Conservation (phyloP, 148 eudicot species). For the Dianthus caryophyllus region DNA sequence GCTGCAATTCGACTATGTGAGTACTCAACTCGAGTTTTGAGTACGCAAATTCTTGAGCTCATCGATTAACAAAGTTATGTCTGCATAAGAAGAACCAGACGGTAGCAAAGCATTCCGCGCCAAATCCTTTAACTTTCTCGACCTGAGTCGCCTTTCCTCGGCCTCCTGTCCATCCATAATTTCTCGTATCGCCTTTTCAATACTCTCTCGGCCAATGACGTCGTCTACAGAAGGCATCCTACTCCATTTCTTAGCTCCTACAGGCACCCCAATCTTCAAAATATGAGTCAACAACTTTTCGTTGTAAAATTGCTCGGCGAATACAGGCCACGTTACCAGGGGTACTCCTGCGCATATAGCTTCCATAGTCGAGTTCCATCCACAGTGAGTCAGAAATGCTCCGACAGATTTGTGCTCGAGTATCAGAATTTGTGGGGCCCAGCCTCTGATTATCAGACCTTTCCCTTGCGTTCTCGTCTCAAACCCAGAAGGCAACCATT, state of each 20-base stretch:
- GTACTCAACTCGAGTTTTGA: no score
- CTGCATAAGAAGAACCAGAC: no score
- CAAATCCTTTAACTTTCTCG: neutral
- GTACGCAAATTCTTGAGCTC: no score
- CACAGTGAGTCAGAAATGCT: no score
- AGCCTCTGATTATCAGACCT: conserved; percentile 7
- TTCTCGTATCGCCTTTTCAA: conserved; percentile 11
- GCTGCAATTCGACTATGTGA: no score
- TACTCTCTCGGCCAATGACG: no score
- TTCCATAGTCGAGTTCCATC: no score
- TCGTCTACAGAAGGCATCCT: no score
- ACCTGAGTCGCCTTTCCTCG: neutral
- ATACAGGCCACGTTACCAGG: conserved; percentile 16
- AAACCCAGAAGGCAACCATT: conserved; percentile 16
- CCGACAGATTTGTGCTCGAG: conserved; percentile 15
- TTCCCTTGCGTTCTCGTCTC: conserved; percentile 1
- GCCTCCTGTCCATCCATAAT: conserved; percentile 9
- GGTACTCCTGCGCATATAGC: conserved; percentile 15
- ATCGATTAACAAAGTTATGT: no score
- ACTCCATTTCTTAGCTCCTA: conserved; percentile 9
- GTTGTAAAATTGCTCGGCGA: conserved; percentile 19
- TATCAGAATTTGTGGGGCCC: conserved; percentile 17
- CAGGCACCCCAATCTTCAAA: conserved; percentile 6
- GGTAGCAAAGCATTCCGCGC: no score
- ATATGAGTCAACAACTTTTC: neutral